These are phyloP conservation scores for Alternaria sp. DNA, from an alignment of 2,329 filamentous ascomycete genomes.

Conservation along the genomic window DNA sequence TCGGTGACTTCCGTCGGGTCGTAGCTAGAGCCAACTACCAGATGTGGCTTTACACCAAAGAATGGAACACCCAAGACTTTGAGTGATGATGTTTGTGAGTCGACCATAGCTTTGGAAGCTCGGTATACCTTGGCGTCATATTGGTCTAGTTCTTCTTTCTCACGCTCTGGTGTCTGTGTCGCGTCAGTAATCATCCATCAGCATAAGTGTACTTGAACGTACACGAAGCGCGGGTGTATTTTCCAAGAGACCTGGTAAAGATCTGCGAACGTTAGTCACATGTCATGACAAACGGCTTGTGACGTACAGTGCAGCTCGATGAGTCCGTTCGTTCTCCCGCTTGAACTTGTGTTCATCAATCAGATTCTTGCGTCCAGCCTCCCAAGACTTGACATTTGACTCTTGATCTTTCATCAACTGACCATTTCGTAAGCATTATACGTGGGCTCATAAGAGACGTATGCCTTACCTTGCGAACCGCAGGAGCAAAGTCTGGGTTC, in stretches of 20 bases:
- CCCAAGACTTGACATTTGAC: constrained; percentile 68
- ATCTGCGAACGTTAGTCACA: constrained; percentile 23
- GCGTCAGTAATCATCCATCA: neutral
- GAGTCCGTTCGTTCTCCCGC: constrained; percentile 59
- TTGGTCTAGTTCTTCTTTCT: constrained; percentile 61
- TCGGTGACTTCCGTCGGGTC: constrained; percentile 9
- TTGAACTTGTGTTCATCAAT: constrained; percentile 59
- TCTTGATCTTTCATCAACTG: constrained; percentile 69
- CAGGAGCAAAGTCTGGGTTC: constrained; percentile 51
- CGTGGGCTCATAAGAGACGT: no score
- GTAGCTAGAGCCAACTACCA: constrained; percentile 31
- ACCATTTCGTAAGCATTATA: neutral
- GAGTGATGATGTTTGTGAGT: constrained; percentile 63
- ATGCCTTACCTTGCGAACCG: constrained; percentile 49
- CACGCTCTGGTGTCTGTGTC: constrained; percentile 54
- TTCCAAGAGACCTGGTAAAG: constrained; percentile 36
- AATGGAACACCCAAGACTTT: constrained; percentile 57
- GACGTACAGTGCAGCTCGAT: constrained; percentile 63
- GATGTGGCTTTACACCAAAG: constrained; percentile 35
- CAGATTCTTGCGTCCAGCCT: constrained; percentile 59
- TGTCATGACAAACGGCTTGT: neutral
- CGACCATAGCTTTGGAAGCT: constrained; percentile 65
- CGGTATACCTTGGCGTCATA: constrained; percentile 70
- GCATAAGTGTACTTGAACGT: neutral
- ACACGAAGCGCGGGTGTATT: constrained; percentile 32